phyloP scores from a whole-genome alignment of 345 rosid genomes.

The Geranium rotundifolium region DNA sequence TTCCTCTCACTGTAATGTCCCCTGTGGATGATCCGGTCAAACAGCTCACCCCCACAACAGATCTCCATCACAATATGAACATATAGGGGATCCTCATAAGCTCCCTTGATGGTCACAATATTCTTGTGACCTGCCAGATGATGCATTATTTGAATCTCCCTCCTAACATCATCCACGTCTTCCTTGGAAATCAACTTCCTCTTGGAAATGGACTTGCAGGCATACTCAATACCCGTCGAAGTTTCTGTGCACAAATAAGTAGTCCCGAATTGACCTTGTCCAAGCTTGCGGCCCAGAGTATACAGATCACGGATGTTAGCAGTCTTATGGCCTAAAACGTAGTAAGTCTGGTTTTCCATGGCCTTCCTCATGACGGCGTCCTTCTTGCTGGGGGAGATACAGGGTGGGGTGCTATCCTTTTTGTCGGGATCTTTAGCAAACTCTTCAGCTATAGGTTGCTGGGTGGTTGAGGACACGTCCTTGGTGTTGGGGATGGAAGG shows the following conservation, averaged over 20 bases:
- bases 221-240: conserved; percentile 58
- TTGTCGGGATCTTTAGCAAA: conserved; percentile 22
- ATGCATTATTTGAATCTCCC: conserved; percentile 99
- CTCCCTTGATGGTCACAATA: conserved; percentile 88
- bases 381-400: conserved; percentile 32
- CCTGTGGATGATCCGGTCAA: conserved; percentile 88
- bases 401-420: conserved; percentile 20
- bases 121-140: conserved; percentile 94
- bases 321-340: conserved; percentile 82
- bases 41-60: conserved; percentile 87
- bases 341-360: conserved; percentile 54
- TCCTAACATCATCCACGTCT: conserved; percentile 87
- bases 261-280: conserved; percentile 95
- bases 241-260: conserved; percentile 74
- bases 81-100: conserved; percentile 73
- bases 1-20: conserved; percentile 94
- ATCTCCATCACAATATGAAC: conserved; percentile 98
- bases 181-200: conserved; percentile 86
- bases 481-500: conserved; percentile 32
- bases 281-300: conserved; percentile 70
- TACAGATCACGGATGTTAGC: conserved; percentile 73
- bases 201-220: conserved; percentile 92
- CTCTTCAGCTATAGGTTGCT: conserved; percentile 23
- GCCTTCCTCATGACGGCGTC: conserved; percentile 57
- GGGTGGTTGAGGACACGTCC: conserved; percentile 29